phyloP scores from a whole-genome alignment of 495 filamentous ascomycete species.

The Penicillium antarcticum region DNA sequence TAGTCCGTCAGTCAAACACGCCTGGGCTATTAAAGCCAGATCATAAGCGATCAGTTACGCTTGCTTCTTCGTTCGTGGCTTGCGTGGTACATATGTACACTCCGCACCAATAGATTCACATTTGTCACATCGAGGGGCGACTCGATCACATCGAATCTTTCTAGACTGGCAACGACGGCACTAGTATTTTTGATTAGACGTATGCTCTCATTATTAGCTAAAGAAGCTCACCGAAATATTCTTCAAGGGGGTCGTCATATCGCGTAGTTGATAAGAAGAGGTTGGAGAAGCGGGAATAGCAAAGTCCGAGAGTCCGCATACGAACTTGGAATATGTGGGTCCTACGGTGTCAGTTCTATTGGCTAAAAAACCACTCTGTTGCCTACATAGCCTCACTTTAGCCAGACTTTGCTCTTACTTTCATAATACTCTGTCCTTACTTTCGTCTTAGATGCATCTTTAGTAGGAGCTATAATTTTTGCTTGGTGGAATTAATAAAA shows the following conservation, averaged over 20 bases:
- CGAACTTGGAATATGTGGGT: too few species aligned
- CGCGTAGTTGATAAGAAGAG: neutral
- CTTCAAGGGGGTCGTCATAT: neutral
- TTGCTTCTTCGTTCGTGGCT: constrained; percentile 11
- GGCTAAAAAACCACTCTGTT: too few species aligned
- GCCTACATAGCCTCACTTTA: too few species aligned
- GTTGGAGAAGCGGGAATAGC: neutral
- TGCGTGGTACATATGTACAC: constrained; percentile 15
- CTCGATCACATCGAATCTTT: constrained; percentile 23
- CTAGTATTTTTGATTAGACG: neutral
- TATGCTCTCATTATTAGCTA: too few species aligned
- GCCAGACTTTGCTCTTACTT: too few species aligned
- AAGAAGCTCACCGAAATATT: neutral
- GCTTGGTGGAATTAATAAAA: too few species aligned
- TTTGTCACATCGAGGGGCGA: constrained; percentile 18
- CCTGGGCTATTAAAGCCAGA: too few species aligned
- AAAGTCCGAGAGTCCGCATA: constrained; percentile 1
- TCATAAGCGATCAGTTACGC: neutral
- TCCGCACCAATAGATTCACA: constrained; percentile 10
- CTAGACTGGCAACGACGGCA: constrained; percentile 19
- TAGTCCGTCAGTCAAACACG: too few species aligned
- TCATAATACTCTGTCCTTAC: too few species aligned
- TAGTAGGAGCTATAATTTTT: too few species aligned
- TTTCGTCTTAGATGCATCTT: too few species aligned
- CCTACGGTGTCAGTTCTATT: too few species aligned